Evolutionary conservation across 1,139 yeast species (phyloP), one percentile per base, ranked within the genome.

Genomic region (Saccharomyces pastorianus): DNA sequence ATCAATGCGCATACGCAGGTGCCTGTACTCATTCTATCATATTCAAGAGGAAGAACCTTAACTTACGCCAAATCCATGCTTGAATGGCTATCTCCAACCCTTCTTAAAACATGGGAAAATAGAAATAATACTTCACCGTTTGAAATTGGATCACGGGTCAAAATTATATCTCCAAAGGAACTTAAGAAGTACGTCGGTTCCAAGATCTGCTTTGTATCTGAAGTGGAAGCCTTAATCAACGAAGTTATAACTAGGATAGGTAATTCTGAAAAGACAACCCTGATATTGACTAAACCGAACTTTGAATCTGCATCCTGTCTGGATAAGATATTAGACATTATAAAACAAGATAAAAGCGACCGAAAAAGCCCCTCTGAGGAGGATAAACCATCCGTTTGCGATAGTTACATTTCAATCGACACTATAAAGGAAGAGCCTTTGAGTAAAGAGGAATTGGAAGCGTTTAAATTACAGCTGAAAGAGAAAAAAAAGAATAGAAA

Each of bases 11-110:
- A 58, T 50, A 55, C 58, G 28, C 73, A 72, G 53, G 71, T 84
- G 17, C 96, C 96, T 0, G 83, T 95, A 11, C 74, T 88, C 50
- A 78, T 89, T 59, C 72, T 88, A 31, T 83, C 96, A 4, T 85
- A 84, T 64, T 84, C 91, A 1, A 96, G 95, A 20, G 81, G 89
- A 1, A 83, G 93, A 65, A 79, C 88, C 2, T 72, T 93, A 59
- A 80, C 86, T 44, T 89, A 87, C 67, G 96, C 97, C 0, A 82
- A 90, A 20, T 85, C 89, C 55, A 86, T 93, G 83, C 72, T 91
- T 28, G 99, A 93, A 72, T 93, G 98, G 98, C 87, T 93, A 93
- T 83, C 95, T 0, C 80, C 91, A 1, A 78, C 83, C 29, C 78
- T 90, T 47, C 80, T 88, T 38, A 85, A 86, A 61, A 86, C 84